Conservation (phyloP, 2,329 filamentous ascomycete genomes). For the Monascus ruber region DNA sequence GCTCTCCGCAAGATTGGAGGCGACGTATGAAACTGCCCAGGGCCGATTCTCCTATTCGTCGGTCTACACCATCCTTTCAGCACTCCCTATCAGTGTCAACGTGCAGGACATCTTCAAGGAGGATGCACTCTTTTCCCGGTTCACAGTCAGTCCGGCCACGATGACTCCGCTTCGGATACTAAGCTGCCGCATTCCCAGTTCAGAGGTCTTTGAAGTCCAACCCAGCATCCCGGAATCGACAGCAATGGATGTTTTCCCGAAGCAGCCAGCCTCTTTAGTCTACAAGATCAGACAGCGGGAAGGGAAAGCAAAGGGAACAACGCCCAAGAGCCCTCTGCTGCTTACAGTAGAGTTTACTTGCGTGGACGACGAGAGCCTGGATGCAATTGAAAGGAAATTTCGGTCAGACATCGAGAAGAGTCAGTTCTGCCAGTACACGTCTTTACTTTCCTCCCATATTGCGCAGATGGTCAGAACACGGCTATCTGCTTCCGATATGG, state of each 20-base stretch:
- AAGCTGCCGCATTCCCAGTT: conserved; percentile 58
- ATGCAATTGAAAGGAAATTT: conserved; percentile 38
- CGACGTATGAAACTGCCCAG: conserved; percentile 57
- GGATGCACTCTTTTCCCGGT: conserved; percentile 68
- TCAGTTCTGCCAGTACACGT: conserved; percentile 34
- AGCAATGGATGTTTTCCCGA: conserved; percentile 58
- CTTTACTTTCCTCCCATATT: conserved; percentile 43
- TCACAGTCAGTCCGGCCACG: conserved; percentile 76
- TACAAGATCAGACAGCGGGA: conserved; percentile 54
- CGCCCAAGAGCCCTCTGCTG: conserved; percentile 29
- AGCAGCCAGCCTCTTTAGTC: conserved; percentile 67
- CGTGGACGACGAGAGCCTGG: conserved; percentile 59
- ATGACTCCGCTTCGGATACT: conserved; percentile 63
- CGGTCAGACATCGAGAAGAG: conserved; percentile 35
- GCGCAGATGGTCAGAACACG: conserved; percentile 34
- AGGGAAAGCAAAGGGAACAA: conserved; percentile 7
- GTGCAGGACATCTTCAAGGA: conserved; percentile 94
- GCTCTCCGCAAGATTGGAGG: conserved; percentile 64
- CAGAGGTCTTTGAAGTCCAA: conserved; percentile 49
- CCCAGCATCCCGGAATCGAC: conserved; percentile 35
- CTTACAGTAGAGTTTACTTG: conserved; percentile 67
- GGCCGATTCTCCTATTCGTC: conserved; percentile 56
- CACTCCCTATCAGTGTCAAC: conserved; percentile 81
- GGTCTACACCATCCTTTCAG: conserved; percentile 54
- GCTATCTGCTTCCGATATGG: conserved; percentile 39